Percentiles rank a stretch among this genome's conserved stretches.
Evolutionary conservation across 768 basidiomycete species (phyloP).

Genomic region (Podaxis rugospora): DNA sequence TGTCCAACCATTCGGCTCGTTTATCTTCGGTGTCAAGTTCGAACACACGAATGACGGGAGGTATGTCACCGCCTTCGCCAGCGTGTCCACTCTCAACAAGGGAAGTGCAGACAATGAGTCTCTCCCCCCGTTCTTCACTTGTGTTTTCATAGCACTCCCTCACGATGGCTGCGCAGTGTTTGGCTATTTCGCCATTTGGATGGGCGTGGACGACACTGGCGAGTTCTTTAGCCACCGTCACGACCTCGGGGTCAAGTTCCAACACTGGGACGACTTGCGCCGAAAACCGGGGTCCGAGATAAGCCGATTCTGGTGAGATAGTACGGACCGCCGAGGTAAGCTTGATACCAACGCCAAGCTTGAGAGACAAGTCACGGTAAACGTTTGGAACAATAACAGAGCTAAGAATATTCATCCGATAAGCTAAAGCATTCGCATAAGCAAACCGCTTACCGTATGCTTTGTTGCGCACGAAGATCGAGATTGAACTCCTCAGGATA

Average conservation of each 20-base stretch:
- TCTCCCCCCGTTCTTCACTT: slow-evolving; percentile 42
- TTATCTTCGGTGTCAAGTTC: slow-evolving; percentile 48
- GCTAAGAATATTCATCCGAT: slow-evolving; percentile 22
- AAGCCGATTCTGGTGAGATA: slow-evolving; percentile 56
- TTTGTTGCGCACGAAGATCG: slow-evolving; percentile 47
- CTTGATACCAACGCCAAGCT: slow-evolving; percentile 51
- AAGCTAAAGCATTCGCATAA: background rate
- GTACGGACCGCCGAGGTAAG: slow-evolving; percentile 56
- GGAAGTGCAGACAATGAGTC: slow-evolving; percentile 52
- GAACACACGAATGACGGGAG: slow-evolving; percentile 47
- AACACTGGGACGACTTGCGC: slow-evolving; percentile 45
- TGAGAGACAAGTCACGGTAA: slow-evolving; percentile 43
- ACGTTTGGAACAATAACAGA: slow-evolving; percentile 50
- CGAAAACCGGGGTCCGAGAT: slow-evolving; percentile 53
- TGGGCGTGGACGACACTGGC: slow-evolving; percentile 47
- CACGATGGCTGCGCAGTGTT: slow-evolving; percentile 50
- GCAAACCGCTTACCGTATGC: slow-evolving; percentile 37
- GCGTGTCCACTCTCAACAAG: slow-evolving; percentile 52
- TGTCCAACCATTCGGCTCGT: slow-evolving; percentile 44
- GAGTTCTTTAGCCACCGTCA: slow-evolving; percentile 53
- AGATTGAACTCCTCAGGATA: slow-evolving; percentile 38
- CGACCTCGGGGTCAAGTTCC: slow-evolving; percentile 40
- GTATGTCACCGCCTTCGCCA: slow-evolving; percentile 38
- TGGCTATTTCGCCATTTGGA: slow-evolving; percentile 45
- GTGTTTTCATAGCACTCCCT: slow-evolving; percentile 48